Conservation (phyloP, 1,284 basidiomycete genomes). For the Ganoderma lingzhi region DNA sequence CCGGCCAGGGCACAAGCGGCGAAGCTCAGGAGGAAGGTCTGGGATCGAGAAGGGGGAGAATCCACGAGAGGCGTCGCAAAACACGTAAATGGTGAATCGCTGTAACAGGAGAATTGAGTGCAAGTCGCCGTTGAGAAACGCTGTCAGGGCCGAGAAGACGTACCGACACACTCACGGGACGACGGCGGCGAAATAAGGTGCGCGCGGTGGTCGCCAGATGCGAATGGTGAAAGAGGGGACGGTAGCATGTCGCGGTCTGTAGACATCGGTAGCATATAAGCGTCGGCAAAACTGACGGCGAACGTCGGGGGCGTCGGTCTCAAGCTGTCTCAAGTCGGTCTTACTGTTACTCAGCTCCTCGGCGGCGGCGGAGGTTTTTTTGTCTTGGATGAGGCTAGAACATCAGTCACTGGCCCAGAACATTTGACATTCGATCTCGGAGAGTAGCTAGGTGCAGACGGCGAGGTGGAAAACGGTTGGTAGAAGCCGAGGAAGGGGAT, state of each 20-base stretch:
- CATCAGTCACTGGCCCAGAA: background rate
- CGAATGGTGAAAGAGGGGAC: background rate
- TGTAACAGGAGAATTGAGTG: background rate
- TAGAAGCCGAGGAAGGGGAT: background rate
- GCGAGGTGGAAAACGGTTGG: background rate
- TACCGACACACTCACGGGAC: background rate
- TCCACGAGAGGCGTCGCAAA: background rate
- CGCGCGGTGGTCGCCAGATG: background rate
- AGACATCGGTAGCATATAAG: background rate
- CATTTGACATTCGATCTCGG: background rate
- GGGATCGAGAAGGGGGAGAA: background rate
- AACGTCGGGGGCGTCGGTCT: background rate
- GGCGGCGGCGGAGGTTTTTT: background rate
- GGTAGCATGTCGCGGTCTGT: background rate
- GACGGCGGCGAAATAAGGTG: background rate
- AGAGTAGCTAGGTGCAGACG: background rate
- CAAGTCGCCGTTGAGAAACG: background rate
- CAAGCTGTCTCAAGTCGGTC: no score
- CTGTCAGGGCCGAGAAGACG: background rate
- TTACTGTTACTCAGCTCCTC: background rate
- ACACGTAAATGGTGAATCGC: background rate
- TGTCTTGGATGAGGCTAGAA: background rate
- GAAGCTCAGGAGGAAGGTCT: background rate
- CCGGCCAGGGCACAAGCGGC: background rate
- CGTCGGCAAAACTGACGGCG: background rate